Evolutionary conservation across 495 filamentous ascomycete genomes (phyloP).

Genomic region (Hypoxylon fragiforme): DNA sequence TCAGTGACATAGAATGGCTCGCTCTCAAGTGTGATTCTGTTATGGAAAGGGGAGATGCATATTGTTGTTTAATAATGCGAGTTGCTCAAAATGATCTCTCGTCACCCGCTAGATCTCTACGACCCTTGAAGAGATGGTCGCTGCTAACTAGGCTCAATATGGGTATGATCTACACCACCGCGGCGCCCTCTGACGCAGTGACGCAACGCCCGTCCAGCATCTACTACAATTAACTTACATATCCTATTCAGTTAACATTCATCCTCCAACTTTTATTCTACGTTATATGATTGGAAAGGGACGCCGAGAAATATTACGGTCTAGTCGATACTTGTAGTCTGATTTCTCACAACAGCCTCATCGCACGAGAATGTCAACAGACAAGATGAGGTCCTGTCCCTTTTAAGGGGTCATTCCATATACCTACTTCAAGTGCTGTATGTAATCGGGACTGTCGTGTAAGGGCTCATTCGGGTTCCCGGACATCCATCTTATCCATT

Average conservation of each 20-base stretch:
- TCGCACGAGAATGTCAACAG: no score
- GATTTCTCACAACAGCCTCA: no score
- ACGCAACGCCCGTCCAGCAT: slow-evolving; percentile 18
- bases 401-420: slow-evolving; percentile 1
- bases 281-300: slow-evolving; percentile 18
- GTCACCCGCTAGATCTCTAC: slow-evolving; percentile 28
- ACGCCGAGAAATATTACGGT: not conserved
- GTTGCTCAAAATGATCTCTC: slow-evolving; percentile 23
- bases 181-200: slow-evolving; percentile 30
- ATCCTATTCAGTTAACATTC: no score
- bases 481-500: slow-evolving; percentile 17
- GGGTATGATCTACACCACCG: slow-evolving; percentile 24
- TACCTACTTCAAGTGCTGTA: slow-evolving; percentile 9
- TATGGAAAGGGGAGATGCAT: slow-evolving; percentile 15
- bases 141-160: slow-evolving; percentile 10
- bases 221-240: no score
- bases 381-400: not conserved
- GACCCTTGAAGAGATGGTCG: slow-evolving; percentile 28
- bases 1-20: slow-evolving; percentile 1
- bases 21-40: slow-evolving; percentile 10
- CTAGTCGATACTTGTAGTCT: no score
- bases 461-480: slow-evolving; percentile 19
- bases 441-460: slow-evolving; percentile 14
- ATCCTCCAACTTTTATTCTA: no score
- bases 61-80: slow-evolving; percentile 6